Evolutionary conservation across 2,329 filamentous ascomycete species (phyloP).

Genomic region (Neopestalotiopsis rosae): DNA sequence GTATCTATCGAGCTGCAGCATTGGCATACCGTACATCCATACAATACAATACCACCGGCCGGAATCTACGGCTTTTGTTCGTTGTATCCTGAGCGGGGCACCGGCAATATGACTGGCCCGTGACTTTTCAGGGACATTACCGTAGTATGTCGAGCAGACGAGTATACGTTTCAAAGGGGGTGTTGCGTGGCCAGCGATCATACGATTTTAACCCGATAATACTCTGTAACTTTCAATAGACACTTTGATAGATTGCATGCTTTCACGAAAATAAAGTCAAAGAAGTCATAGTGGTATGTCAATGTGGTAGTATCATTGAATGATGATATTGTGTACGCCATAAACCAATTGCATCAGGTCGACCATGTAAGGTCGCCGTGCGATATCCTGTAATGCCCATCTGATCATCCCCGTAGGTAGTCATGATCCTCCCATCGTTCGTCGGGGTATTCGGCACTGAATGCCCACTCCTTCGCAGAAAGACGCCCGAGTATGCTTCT

Average conservation of each 20-base stretch:
- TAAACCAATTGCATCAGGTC: neutral
- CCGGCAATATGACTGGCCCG: neutral
- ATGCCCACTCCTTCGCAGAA: constrained; percentile 33
- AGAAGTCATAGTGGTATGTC: neutral
- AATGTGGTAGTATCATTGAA: neutral
- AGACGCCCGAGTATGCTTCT: constrained; percentile 34
- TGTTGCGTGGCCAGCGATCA: constrained; percentile 4
- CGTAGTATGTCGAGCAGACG: neutral
- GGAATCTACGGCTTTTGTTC: neutral
- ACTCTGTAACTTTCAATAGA: too few species aligned
- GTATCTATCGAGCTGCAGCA: neutral
- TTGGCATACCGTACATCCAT: neutral
- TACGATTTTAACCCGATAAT: neutral
- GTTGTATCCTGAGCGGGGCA: constrained; percentile 10
- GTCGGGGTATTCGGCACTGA: constrained; percentile 37
- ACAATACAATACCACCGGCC: too few species aligned
- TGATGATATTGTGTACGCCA: constrained; percentile 8
- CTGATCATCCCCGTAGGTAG: constrained; percentile 4
- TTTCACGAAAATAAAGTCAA: neutral
- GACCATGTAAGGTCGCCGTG: constrained; percentile 10
- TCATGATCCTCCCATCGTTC: constrained; percentile 26
- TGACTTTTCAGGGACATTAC: neutral
- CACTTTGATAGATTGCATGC: neutral
- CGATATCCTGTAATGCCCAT: constrained; percentile 8
- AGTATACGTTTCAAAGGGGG: constrained; percentile 5